Evolutionary conservation across 768 basidiomycete species (phyloP), one percentile per base, ranked within the genome.

Genomic region (Mycena amicta): DNA sequence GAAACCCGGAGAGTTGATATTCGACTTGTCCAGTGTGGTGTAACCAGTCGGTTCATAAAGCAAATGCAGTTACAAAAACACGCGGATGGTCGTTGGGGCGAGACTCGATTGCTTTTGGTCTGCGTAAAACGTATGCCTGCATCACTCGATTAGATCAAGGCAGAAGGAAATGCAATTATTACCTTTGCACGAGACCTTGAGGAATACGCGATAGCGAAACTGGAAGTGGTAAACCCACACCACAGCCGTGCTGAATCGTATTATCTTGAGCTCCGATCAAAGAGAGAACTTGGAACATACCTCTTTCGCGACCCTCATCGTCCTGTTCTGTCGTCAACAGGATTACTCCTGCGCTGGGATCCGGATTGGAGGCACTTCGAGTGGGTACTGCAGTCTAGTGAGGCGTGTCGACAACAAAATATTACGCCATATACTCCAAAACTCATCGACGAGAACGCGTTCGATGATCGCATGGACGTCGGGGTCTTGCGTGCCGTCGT

Each of bases 151-250:
- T 33, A 46, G 28, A 22, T n/a, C n/a, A n/a, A n/a, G n/a, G n/a
- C n/a, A 13, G 8, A 22, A 45, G 22, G 26, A 30, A 41, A 16
- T 22, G 2, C 20, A 8, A n/a, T 3, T n/a, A 55, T 84, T 76
- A 53, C 78, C 72, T 40, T 67, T 65, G 30, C 6, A 26, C 47
- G 47, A 5, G 25, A 28, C 11, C 47, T 8, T 18, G 87, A 85
- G 18, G 82, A 83, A 64, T 87, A 91, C 28, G 82, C 90, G 53
- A 93, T 76, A 0, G 91, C 89, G 90, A 93, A 92, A 68, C 88
- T 90, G 20, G 84, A 77, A 25, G 92, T 87, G 5, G 92, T 93
- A 72, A 93, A 93, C 39, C 85, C 89, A 67, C 91, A 92, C 89
- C 90, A 93, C 33, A 92, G 71, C 30, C 89, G 83, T 28, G 81